Base-by-base conservation (phyloP, 352 stramenopile genomes). In the Pythium aquatile region DNA sequence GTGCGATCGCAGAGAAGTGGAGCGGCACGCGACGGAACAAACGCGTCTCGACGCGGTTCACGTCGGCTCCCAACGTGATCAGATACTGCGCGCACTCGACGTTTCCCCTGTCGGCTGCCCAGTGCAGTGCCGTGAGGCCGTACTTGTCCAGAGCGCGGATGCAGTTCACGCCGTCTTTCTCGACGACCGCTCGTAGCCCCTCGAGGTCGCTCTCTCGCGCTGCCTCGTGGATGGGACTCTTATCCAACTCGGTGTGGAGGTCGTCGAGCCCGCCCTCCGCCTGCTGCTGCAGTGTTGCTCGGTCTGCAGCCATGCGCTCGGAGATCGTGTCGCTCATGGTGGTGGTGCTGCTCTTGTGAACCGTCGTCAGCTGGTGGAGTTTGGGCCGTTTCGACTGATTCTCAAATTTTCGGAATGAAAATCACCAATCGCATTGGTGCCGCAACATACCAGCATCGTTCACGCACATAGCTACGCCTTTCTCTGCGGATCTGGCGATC, bases 21-120 rank as follows among this genome's bases (percentile, higher is more conserved):
- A 93, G 70, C 53, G 84, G 77, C 11, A 70, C 81, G 30, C 84
- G 81, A 51, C 79, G 83, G 65, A 93, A 93, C 52, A 89, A 72
- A 3, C 81, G 80, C 58, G 74, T 76, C 66, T 93, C 84, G 35
- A 90, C 64, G 13, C 61, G 76, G 46, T 90, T 74, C 3, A 72
- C 75, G 53, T 91, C 73, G 5, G 74, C 75, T 8, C 77, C 74
- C 40, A 65, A 24, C 20, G 61, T 63, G 3, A 93, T 58, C 32
- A 93, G 66, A 26, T 79, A 63, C 20, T 54, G 32, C 6, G 67
- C 70, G 6, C 67, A 60, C 2, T 37, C 68, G 1, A 54, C 55
- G n/a, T 90, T 61, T 10, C 75, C 80, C 26, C 79, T 73, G 32
- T 93, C 84, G 30, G 78, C 80, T 10, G 81, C 78, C 84, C 84